A percentile compares a stretch with the other conserved stretches of the same genome.
Conservation (phyloP, 495 filamentous ascomycete genomes). For the Lentithecium fluviatile region DNA sequence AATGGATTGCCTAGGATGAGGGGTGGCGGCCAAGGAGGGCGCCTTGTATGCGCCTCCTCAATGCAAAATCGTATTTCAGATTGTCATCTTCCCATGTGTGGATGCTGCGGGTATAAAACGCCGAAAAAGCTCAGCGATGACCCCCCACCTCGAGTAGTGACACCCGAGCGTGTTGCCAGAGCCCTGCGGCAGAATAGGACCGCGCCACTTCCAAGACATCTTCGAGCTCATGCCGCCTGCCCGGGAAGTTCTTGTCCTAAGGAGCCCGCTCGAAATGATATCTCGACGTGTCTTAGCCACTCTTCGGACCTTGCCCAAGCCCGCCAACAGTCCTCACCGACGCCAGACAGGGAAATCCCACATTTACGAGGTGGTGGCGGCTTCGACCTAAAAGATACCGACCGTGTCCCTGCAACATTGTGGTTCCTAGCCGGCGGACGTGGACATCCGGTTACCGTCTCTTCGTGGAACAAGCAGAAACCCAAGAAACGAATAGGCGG, state of each 20-base stretch:
- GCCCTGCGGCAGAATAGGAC: not conserved
- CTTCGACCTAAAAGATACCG: not conserved
- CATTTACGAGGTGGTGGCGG: not conserved
- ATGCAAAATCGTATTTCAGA: no score
- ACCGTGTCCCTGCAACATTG: not conserved
- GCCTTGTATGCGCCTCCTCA: not conserved
- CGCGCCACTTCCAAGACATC: not conserved
- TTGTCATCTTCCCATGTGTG: no score
- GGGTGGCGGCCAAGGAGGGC: not conserved
- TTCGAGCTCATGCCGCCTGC: not conserved
- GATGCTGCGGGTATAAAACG: no score
- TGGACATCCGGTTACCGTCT: not conserved
- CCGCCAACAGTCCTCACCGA: not conserved
- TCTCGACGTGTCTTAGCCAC: not conserved
- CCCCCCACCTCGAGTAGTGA: not conserved
- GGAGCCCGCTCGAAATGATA: no score
- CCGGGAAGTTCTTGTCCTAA: not conserved
- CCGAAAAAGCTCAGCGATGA: no score
- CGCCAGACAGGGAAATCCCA: not conserved
- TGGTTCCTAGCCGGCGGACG: constrained; percentile 14
- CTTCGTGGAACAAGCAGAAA: constrained; percentile 7
- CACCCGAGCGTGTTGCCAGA: not conserved
- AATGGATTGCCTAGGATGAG: not conserved
- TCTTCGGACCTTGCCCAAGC: not conserved
- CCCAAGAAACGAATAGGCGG: constrained; percentile 23